Evolutionary conservation across 31 red algal genomes (phyloP).

Genomic region (Odonthalia washingtoniensis): DNA sequence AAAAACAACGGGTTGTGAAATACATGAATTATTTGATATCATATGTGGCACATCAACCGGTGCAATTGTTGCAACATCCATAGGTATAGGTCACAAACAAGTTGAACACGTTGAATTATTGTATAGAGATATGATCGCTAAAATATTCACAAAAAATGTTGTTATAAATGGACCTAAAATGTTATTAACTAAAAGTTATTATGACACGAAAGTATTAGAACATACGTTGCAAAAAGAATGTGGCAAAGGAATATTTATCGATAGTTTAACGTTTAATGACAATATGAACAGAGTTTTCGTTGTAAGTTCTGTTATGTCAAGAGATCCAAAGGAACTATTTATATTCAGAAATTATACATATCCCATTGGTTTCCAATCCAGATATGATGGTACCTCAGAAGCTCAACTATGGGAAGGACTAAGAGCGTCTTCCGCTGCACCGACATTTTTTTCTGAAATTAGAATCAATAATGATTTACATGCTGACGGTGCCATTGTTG

Average conservation of each 20-base stretch:
- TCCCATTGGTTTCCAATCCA: constrained; percentile 72
- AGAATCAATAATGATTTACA: constrained; percentile 85
- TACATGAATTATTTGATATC: constrained; percentile 96
- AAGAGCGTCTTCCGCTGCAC: constrained; percentile 88
- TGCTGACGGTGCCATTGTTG: constrained; percentile 94
- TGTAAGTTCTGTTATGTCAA: constrained; percentile 88
- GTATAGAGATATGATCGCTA: constrained; percentile 94
- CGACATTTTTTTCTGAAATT: constrained; percentile 94
- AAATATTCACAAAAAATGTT: constrained; percentile 88
- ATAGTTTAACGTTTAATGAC: too few species aligned
- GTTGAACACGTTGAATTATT: constrained; percentile 93
- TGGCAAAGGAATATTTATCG: constrained; percentile 79
- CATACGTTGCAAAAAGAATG: constrained; percentile 82
- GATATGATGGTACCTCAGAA: too few species aligned
- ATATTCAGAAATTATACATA: constrained; percentile 96
- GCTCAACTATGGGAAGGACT: constrained; percentile 89
- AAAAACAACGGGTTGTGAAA: constrained; percentile 81
- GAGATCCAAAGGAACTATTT: constrained; percentile 85
- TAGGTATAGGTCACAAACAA: constrained; percentile 78
- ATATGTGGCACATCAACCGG: constrained; percentile 93
- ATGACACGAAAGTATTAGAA: constrained; percentile 88
- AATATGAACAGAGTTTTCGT: constrained; percentile 96
- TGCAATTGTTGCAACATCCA: constrained; percentile 86
- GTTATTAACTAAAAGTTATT: constrained; percentile 85
- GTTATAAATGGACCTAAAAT: constrained; percentile 91